Evolutionary conservation across 306 rosid species (phyloP), one percentile per base, ranked within the genome.

Genomic region (Betula pendula): DNA sequence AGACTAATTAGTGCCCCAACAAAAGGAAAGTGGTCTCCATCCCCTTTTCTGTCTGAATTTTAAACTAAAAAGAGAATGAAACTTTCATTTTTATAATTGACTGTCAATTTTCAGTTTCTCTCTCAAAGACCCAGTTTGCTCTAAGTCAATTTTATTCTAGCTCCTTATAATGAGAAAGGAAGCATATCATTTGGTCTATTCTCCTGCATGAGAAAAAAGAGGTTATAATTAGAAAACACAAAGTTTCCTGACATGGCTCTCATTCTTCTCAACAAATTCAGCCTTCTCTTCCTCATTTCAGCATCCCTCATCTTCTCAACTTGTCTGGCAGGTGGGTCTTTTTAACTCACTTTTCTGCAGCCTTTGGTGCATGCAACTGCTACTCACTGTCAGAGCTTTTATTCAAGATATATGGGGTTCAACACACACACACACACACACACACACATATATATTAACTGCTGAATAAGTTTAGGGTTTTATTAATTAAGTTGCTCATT

Each of bases 21-120:
- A 87, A 87, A 75, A 79, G 86, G 85, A 89, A 89, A 89, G 95
- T 79, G 93, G 92, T 76, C 82, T 83, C 63, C 76, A 63, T 87
- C 75, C 78, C 78, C 90, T 88, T 90, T 88, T 75, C 45, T 43
- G 55, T 77, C 82, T 81, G 72, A 90, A 82, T 86, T 82, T 65
- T 49, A 75, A 77, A 63, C 69, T 20, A 14, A 73, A 84, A 84
- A 71, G 78, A 63, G 65, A 68, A 38, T 31, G 63, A 80, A 75
- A 53, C 31, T 22, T 43, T 44, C 9, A 27, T 74, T 85, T 71
- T 52, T 22, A 71, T 59, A 72, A 66, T 70, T 78, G 76, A 81
- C 68, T 73, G 62, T 84, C 87, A 87, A 81, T 81, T 70, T 76
- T 81, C 86, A 82, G 78, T 49, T 71, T 56, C 75, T 78, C 75